phyloP scores from a whole-genome alignment of 1,284 basidiomycete species.

The Boletus albobrunnescens region DNA sequence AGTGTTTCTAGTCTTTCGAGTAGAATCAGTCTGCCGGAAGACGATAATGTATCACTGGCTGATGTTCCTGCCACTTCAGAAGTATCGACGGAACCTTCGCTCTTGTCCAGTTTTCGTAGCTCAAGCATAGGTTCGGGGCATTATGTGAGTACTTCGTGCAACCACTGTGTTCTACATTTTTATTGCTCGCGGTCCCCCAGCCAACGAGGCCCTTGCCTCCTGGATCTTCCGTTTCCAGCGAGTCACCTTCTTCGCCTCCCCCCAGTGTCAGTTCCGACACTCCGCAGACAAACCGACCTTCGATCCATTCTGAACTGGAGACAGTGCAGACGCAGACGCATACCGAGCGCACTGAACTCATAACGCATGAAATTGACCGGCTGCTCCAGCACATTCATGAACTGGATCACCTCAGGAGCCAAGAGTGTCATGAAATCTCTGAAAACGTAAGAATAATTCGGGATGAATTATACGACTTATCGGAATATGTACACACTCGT shows the following conservation, averaged over 20 bases:
- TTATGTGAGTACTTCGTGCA: constrained; percentile 25
- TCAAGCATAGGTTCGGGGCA: constrained; percentile 31
- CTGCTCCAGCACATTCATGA: constrained; percentile 63
- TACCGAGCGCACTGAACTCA: constrained; percentile 37
- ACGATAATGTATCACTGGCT: constrained; percentile 31
- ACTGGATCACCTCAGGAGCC: constrained; percentile 52
- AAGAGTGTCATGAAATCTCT: constrained; percentile 57
- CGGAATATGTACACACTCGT: constrained; percentile 38
- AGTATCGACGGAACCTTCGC: constrained; percentile 51
- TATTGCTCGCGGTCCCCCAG: constrained; percentile 16
- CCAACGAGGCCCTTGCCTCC: constrained; percentile 38
- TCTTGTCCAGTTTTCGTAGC: constrained; percentile 41
- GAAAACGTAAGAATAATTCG: constrained; percentile 59
- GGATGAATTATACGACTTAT: constrained; percentile 57
- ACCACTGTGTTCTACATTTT: constrained; percentile 16
- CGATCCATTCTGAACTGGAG: constrained; percentile 51
- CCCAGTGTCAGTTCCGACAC: constrained; percentile 60
- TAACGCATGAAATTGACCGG: constrained; percentile 63
- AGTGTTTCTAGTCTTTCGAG: constrained; percentile 39
- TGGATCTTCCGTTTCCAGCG: constrained; percentile 28
- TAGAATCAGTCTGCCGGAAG: constrained; percentile 26
- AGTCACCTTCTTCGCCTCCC: constrained; percentile 38
- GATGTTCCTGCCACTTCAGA: constrained; percentile 30
- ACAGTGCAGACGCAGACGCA: constrained; percentile 40
- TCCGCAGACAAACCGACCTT: constrained; percentile 55